Base-by-base conservation (phyloP, 2,329 filamentous ascomycete species). In the Colletotrichum chlorophyti region DNA sequence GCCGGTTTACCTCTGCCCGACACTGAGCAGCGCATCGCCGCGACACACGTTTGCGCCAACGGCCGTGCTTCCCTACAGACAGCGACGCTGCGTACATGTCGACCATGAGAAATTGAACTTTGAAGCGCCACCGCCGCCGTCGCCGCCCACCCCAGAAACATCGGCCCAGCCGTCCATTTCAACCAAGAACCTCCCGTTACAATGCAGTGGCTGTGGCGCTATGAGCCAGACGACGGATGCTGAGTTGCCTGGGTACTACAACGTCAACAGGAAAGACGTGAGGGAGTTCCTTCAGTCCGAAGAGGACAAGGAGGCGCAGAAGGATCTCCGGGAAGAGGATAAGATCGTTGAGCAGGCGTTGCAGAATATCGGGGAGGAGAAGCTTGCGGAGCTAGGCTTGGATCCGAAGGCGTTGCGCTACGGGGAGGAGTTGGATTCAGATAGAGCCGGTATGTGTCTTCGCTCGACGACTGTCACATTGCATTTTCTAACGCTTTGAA, bases 161-260 rank as follows among this genome's bases (percentile, higher is more conserved):
- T 37, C 42, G 34, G 42, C 40, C 4, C 24, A 60, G 11, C 10
- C n/a, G n/a, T n/a, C n/a, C n/a, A n/a, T 15, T 7, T 21, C 40
- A 41, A 41, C 23, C 26, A 53, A 63, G 64, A 60, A 53, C 15
- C 73, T 89, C 2, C 86, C 87, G 0, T 65, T 78, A 10, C 83
- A 82, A 62, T 90, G 87, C 65, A 78, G 79, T 11, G 87, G 87
- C 31, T 90, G 87, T 67, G 87, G 87, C 40, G 86, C 87, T 12
- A 78, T 88, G 64, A 78, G 84, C 41, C 87, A 90, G 69, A 85
- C 79, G 0, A 68, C 69, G 0, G 70, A 82, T 15, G 70, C 81
- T 1, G 70, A 79, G 24, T 74, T 81, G 58, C 75, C 87, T 6
- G 84, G 84, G 4, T 88, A 83, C 69, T 89, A 80, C 67, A 76